Percentiles rank a stretch among this genome's conserved stretches.
Conservation (phyloP, 176 grass and related monocot genomes). For the Triticum monococcum region DNA sequence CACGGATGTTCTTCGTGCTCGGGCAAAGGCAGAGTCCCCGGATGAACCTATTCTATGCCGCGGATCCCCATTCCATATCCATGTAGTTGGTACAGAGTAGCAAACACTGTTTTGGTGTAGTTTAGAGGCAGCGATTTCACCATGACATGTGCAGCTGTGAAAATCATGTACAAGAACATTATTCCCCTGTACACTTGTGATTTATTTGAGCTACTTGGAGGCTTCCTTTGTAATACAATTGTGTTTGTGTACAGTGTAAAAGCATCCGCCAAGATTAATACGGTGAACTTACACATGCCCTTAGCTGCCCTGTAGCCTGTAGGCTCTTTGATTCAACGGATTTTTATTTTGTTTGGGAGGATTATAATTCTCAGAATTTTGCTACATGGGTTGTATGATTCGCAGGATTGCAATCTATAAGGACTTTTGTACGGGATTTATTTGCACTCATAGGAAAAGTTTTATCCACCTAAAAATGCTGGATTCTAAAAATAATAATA, state of each 20-base stretch:
- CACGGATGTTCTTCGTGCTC: constrained; percentile 80
- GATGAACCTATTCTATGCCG: constrained; percentile 93
- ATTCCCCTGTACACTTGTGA: not conserved
- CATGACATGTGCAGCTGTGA: constrained; percentile 24
- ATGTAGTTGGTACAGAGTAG: constrained; percentile 67
- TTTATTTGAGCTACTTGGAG: constrained; percentile 32
- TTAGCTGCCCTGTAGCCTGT: not conserved
- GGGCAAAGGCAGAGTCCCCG: constrained; percentile 64
- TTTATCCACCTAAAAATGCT: too few relatives aligned
- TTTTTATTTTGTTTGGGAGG: too few relatives aligned
- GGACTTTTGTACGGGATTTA: too few relatives aligned
- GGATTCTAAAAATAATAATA: too few relatives aligned
- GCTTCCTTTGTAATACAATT: constrained; percentile 32
- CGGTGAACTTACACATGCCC: not conserved
- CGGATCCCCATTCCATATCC: constrained; percentile 78
- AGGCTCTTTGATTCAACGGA: not conserved
- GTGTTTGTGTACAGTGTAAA: constrained; percentile 51
- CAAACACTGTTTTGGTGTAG: constrained; percentile 4
- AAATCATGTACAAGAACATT: constrained; percentile 35
- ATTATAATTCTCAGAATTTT: too few relatives aligned
- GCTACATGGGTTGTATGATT: too few relatives aligned
- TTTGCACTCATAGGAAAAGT: too few relatives aligned
- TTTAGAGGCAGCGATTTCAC: constrained; percentile 33
- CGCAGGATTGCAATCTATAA: too few relatives aligned
- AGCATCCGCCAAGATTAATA: not conserved